phyloP scores from a whole-genome alignment of 176 grass and related monocot species.

The Bothriochloa decipiens region DNA sequence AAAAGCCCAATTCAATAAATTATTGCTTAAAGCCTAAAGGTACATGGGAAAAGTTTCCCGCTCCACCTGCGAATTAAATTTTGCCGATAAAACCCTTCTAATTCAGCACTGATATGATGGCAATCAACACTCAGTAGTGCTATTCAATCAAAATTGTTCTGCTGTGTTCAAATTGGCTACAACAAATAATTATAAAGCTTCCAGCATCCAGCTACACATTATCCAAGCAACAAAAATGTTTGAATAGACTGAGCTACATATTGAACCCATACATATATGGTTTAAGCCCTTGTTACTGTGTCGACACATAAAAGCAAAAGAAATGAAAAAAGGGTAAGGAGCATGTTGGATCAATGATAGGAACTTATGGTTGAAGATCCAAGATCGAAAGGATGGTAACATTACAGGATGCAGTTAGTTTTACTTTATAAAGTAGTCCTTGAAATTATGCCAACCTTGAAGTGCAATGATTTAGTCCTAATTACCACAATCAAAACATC shows the following conservation, averaged over 20 bases:
- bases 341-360: neutral
- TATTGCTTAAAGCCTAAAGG: neutral
- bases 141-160: neutral
- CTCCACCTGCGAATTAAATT: neutral
- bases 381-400: neutral
- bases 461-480: neutral
- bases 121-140: neutral
- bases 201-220: neutral
- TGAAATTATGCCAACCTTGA: neutral
- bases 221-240: neutral
- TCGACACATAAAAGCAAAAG: neutral
- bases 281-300: conserved; percentile 7
- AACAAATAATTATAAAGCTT: neutral
- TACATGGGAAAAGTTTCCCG: neutral
- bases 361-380: neutral
- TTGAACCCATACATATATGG: neutral
- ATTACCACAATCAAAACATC: neutral
- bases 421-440: neutral
- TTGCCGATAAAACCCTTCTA: neutral
- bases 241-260: conserved; percentile 7
- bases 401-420: neutral
- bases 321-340: neutral
- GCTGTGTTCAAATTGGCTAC: neutral
- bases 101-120: neutral
- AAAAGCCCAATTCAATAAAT: neutral